Evolutionary conservation across 2,329 filamentous ascomycete genomes (phyloP).

Genomic region (Aspergillus sclerotialis): DNA sequence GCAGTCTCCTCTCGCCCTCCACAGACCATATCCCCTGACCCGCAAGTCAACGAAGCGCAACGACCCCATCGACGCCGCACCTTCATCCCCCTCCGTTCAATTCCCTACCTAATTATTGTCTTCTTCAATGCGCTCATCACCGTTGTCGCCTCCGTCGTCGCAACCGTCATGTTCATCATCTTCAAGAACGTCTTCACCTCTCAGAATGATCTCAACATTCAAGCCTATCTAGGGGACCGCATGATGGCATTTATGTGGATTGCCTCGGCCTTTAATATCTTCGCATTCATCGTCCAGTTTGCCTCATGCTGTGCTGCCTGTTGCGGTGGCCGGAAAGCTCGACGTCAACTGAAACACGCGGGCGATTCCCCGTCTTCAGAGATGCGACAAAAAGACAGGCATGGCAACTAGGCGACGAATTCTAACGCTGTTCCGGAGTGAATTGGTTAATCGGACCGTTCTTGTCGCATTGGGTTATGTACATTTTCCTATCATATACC

Average conservation of each 20-base stretch:
- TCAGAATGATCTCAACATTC: constrained; percentile 68
- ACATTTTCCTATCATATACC: no score
- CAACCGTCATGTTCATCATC: constrained; percentile 75
- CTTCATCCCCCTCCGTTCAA: constrained; percentile 43
- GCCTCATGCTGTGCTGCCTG: constrained; percentile 66
- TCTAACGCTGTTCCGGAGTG: no score
- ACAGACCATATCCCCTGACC: constrained; percentile 23
- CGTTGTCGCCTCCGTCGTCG: constrained; percentile 64
- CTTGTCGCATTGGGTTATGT: no score
- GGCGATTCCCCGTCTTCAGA: constrained; percentile 5
- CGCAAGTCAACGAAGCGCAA: constrained; percentile 15
- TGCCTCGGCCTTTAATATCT: constrained; percentile 57
- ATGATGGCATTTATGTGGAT: constrained; percentile 93
- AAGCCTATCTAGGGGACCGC: constrained; percentile 58
- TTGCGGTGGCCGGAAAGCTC: constrained; percentile 32
- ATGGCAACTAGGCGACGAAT: no score
- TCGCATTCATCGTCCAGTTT: constrained; percentile 67
- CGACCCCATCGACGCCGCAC: constrained; percentile 30
- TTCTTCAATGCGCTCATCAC: constrained; percentile 62
- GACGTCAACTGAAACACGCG: constrained; percentile 23
- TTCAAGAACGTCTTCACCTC: constrained; percentile 69
- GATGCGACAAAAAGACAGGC: constrained; percentile 10
- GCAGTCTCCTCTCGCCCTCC: constrained; percentile 39
- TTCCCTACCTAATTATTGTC: constrained; percentile 62
- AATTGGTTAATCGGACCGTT: no score